Evolutionary conservation across 768 basidiomycete genomes (phyloP).

Genomic region (Cubamyces lactineus): DNA sequence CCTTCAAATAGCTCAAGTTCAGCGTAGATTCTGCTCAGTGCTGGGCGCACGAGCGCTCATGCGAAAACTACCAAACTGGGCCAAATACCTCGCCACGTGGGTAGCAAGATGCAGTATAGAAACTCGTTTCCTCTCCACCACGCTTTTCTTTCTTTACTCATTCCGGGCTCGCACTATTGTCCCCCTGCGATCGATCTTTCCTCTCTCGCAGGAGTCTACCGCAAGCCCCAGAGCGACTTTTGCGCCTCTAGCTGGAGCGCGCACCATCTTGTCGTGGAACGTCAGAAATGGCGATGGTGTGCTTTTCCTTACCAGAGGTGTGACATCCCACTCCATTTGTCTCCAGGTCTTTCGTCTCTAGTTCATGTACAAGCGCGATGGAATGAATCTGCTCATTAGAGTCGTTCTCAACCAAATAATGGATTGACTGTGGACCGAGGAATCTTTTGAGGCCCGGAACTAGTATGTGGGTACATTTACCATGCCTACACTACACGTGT

Average conservation of each 20-base stretch:
- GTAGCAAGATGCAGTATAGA: conserved; percentile 4
- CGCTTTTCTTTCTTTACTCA: conserved; percentile 33
- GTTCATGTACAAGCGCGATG: background rate
- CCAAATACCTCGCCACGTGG: conserved; percentile 16
- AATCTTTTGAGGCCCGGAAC: no score
- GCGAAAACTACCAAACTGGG: conserved; percentile 2
- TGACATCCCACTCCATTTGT: conserved; percentile 26
- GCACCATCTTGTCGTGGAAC: conserved; percentile 30
- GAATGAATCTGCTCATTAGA: no score
- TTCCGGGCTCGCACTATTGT: conserved; percentile 46
- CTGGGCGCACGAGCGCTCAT: no score
- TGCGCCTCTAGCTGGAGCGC: conserved; percentile 42
- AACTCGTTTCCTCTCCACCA: background rate
- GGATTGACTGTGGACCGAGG: no score
- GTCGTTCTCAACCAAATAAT: no score
- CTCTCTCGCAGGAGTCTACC: conserved; percentile 45
- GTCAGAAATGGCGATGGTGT: conserved; percentile 32
- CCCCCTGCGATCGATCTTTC: conserved; percentile 37
- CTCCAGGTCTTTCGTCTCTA: background rate
- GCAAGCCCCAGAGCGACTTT: conserved; percentile 38
- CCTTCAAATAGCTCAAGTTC: background rate
- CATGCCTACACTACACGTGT: no score
- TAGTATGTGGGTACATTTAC: no score
- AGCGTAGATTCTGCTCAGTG: no score
- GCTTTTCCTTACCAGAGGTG: conserved; percentile 45